These are phyloP conservation scores for Chytriomyces hyalinus DNA, from an alignment of 192 early-diverging fungal genomes.

Conservation along the genomic window DNA sequence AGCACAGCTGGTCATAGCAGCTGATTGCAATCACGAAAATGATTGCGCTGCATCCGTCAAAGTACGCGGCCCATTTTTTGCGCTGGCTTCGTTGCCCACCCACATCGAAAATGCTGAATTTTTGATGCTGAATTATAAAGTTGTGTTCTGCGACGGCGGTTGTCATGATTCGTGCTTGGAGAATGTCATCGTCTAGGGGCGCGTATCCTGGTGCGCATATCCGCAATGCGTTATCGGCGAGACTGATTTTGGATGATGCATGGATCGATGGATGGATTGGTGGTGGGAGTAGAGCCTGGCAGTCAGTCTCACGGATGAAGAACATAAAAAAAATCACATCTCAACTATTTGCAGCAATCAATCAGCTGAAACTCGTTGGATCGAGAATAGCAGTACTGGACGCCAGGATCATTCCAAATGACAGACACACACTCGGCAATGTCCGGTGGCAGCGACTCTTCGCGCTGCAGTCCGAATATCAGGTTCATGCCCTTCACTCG, in stretches of 20 bases:
- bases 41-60: slow-evolving; percentile 66
- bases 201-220: slow-evolving; percentile 46
- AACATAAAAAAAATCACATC: slow-evolving; percentile 15
- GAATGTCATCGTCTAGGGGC: slow-evolving; percentile 71
- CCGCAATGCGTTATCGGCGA: neutral
- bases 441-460: slow-evolving; percentile 37
- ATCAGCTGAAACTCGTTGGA: slow-evolving; percentile 51
- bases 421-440: slow-evolving; percentile 18
- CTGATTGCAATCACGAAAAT: slow-evolving; percentile 68
- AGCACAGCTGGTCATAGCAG: slow-evolving; percentile 63
- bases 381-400: slow-evolving; percentile 41
- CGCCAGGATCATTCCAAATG: slow-evolving; percentile 49
- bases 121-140: slow-evolving; percentile 61
- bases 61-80: slow-evolving; percentile 69
- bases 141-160: slow-evolving; percentile 68
- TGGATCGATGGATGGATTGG: neutral
- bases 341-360: slow-evolving; percentile 51
- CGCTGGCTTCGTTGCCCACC: slow-evolving; percentile 68
- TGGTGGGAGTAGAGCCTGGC: too few relatives aligned
- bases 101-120: slow-evolving; percentile 65
- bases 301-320: neutral
- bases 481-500: neutral
- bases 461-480: slow-evolving; percentile 31
- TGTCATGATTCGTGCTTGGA: slow-evolving; percentile 70
- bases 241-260: slow-evolving; percentile 7